These are phyloP conservation scores for Hypoxylon lienhwacheense DNA, from an alignment of 495 filamentous ascomycete species.

Conservation along the genomic window DNA sequence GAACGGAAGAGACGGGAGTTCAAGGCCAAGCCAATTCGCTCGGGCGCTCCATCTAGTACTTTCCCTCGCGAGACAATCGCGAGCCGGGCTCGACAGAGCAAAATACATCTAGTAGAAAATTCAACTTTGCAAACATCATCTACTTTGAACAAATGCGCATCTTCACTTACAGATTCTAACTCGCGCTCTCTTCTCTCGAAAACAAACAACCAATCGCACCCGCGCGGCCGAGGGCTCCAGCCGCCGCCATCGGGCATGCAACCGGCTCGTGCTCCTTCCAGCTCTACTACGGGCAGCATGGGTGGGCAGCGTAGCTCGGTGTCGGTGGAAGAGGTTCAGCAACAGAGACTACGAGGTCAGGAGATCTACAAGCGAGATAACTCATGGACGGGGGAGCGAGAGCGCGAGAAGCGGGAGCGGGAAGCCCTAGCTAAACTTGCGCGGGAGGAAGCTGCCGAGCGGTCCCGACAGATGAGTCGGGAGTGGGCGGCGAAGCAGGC, in stretches of 20 bases:
- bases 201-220: slow-evolving; percentile 26
- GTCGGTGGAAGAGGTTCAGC: slow-evolving; percentile 52
- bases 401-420: slow-evolving; percentile 56
- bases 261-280: slow-evolving; percentile 41
- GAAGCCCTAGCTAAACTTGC: slow-evolving; percentile 61
- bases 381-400: slow-evolving; percentile 50
- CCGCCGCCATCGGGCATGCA: slow-evolving; percentile 23
- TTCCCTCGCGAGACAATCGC: slow-evolving; percentile 57
- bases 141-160: slow-evolving; percentile 23
- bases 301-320: slow-evolving; percentile 49
- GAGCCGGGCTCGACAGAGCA: slow-evolving; percentile 59
- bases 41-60: slow-evolving; percentile 41
- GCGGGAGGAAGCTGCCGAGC: slow-evolving; percentile 65
- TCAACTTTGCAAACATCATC: slow-evolving; percentile 6
- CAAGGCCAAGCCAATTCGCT: slow-evolving; percentile 64
- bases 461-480: slow-evolving; percentile 61
- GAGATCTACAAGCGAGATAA: slow-evolving; percentile 64
- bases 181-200: slow-evolving; percentile 31
- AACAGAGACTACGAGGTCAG: slow-evolving; percentile 58
- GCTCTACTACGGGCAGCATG: slow-evolving; percentile 41
- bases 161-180: background rate
- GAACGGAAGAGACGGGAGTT: slow-evolving; percentile 60
- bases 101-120: slow-evolving; percentile 38
- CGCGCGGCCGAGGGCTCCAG: slow-evolving; percentile 31
- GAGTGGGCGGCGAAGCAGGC: slow-evolving; percentile 72